phyloP scores from a whole-genome alignment of 495 filamentous ascomycete species.

The Pyrenopolyporus hunteri region DNA sequence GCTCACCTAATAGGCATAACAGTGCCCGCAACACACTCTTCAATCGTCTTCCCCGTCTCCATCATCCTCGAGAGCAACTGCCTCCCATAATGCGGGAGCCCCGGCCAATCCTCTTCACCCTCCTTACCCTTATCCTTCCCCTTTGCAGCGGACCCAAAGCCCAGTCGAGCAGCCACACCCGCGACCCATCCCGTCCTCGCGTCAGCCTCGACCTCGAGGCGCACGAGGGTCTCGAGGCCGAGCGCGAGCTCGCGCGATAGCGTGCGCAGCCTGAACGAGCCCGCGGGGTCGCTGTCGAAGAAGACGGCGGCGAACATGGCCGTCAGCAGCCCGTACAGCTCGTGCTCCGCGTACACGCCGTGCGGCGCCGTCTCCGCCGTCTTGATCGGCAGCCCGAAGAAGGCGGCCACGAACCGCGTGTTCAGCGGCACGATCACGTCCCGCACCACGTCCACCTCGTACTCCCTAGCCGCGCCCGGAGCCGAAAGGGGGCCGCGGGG shows the following conservation, averaged over 20 bases:
- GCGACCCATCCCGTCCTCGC: slow-evolving; percentile 60
- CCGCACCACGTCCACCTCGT: slow-evolving; percentile 66
- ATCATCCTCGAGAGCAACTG: slow-evolving; percentile 67
- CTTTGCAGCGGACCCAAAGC: slow-evolving; percentile 2
- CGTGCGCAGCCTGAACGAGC: slow-evolving; percentile 58
- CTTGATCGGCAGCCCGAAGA: slow-evolving; percentile 72
- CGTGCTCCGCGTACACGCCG: slow-evolving; percentile 73
- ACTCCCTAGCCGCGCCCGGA: slow-evolving; percentile 40
- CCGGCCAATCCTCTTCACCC: slow-evolving; percentile 40
- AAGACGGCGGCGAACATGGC: slow-evolving; percentile 62
- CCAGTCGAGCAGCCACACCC: slow-evolving; percentile 51
- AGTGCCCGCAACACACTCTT: slow-evolving; percentile 69
- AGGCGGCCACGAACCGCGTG: slow-evolving; percentile 65
- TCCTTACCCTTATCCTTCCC: slow-evolving; percentile 45
- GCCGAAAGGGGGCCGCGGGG: slow-evolving; percentile 50
- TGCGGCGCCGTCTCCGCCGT: slow-evolving; percentile 62
- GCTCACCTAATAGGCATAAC: slow-evolving; percentile 60
- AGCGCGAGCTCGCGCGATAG: slow-evolving; percentile 63
- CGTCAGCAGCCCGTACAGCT: slow-evolving; percentile 70
- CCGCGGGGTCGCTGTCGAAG: slow-evolving; percentile 51
- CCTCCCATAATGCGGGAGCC: slow-evolving; percentile 69
- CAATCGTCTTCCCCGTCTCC: slow-evolving; percentile 61
- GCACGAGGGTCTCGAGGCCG: slow-evolving; percentile 66
- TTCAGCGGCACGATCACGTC: slow-evolving; percentile 71
- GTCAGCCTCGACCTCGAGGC: slow-evolving; percentile 65